Base-by-base conservation (phyloP, 2,329 filamentous ascomycete species). In the Bipolaris cookei region DNA sequence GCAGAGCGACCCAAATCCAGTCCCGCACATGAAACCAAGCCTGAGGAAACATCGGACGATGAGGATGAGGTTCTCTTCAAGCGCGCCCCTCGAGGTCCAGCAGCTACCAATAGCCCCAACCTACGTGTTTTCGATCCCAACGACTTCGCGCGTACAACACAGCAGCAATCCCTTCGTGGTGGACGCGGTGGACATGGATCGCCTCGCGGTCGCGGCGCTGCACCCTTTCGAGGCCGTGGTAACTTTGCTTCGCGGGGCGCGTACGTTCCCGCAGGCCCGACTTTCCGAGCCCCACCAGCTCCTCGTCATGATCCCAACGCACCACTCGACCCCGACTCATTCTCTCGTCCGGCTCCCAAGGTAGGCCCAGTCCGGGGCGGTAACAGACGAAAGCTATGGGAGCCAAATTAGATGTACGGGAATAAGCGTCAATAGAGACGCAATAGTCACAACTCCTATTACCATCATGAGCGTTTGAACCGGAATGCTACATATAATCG, bases 81-180 rank as follows among this genome's bases (percentile, higher is more conserved):
- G 62, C 72, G 72, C 42, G 70, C 67, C 21, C 75, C 75, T 6
- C 72, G 72, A 25, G 75, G 73, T 42, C 73, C 74, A 13, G 68
- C 74, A 7, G 64, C 68, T 6, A 61, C 61, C 21, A 67, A 64
- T 7, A 68, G 60, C 20, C 18, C 39, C 48, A 66, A 60, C 25
- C 70, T 73, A 58, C 73, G 68, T n/a, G 72, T 81, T 38, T 76
- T 79, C 54, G 81, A 82, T 57, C 80, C 81, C 6, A 80, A 82
- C 59, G 77, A 79, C 18, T 83, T 83, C 61, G 77, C 71, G n/a
- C 77, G 80, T 46, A 64, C 71, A 14, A 70, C 60, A 16, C 67
- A 74, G 18, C 70, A 69, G 14, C 65, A 63, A 23, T 64, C 65
- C 8, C 66, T 64, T n/a, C 72, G 73, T n/a, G 72, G 75, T 35